Base-by-base conservation (phyloP, 208 protist genomes). In the Eutreptiella sp. region DNA sequence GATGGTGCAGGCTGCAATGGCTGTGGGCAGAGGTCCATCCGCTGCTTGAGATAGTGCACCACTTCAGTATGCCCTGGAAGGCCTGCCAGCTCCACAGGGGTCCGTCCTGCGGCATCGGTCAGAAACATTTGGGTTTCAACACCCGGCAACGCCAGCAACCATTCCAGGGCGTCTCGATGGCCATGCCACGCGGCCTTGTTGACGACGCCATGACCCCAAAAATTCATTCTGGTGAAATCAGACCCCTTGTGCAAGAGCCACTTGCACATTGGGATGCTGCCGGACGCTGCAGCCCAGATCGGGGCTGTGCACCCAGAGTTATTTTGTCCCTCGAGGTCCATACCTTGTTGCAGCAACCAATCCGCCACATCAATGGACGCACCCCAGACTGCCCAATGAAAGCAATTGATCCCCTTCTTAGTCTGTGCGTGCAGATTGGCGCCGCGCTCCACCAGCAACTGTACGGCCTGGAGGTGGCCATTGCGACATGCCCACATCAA, bases 361-460 rank as follows among this genome's bases (percentile, higher is more conserved):
- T 50, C 45, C 19, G 23, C 19, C 23, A 50, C 45, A 11, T 11
- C 11, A 11, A 50, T 14, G 14, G 19, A 38, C 29, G 14, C 45
- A 14, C 45, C 45, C 45, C 45, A 50, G 29, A 50, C 45, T 14
- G 45, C 45, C 45, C 45, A 50, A n/a, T 50, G 45, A 11, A 50
- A 19, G 11, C 11, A 11, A 19, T 11, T 50, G 11, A 42, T n/a
- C 11, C 45, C 45, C 29, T 50, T 50, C 29, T 50, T 50, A 11
- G 19, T 50, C 19, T 14, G 23, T 11, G 29, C 19, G 23, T 16
- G 19, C 23, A n/a, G 23, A n/a, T 50, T 19, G 11, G 45, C 45
- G 19, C 45, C 45, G 45, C 29, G 19, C 14, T 11, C 29, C 14
- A 50, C 45, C 11, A 50, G 45, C 14, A 35, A 50, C 23, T n/a